phyloP scores from a whole-genome alignment of 2,329 filamentous ascomycete species.

The Tolypocladium album region DNA sequence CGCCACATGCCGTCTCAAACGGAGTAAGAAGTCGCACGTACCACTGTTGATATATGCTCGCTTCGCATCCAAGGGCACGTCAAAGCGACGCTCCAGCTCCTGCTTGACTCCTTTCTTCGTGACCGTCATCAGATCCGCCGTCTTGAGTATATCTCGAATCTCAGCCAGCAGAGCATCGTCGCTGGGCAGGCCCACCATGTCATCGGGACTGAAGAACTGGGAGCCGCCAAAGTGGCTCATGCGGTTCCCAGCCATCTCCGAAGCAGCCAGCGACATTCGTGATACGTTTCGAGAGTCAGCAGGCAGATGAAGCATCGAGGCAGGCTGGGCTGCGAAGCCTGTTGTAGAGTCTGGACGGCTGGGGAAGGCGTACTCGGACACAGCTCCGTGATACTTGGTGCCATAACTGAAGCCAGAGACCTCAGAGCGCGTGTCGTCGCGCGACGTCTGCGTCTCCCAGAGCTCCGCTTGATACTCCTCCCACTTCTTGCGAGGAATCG shows the following conservation, averaged over 20 bases:
- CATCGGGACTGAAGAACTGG: conserved; percentile 50
- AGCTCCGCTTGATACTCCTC: conserved; percentile 97
- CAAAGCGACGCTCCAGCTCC: conserved; percentile 86
- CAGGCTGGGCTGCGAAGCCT: conserved; percentile 26
- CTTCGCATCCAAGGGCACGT: conserved; percentile 74
- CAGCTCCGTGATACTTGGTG: conserved; percentile 61
- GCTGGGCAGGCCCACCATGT: conserved; percentile 66
- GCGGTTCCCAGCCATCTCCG: conserved; percentile 50
- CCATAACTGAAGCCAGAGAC: conserved; percentile 90
- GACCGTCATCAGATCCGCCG: conserved; percentile 90
- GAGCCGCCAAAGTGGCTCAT: conserved; percentile 51
- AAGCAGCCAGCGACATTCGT: conserved; percentile 71
- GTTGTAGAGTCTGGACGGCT: conserved; percentile 47
- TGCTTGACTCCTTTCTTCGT: conserved; percentile 98
- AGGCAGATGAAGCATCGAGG: conserved; percentile 37
- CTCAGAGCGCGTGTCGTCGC: conserved; percentile 73
- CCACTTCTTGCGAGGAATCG: conserved; percentile 97
- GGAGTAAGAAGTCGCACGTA: conserved; percentile 32
- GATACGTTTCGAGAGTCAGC: conserved; percentile 40
- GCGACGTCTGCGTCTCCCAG: conserved; percentile 87
- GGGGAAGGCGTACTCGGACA: conserved; percentile 60
- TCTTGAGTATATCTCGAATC: conserved; percentile 86
- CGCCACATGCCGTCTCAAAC: too few relatives aligned
- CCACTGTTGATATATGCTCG: conserved; percentile 89
- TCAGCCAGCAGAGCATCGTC: conserved; percentile 88